Evolutionary conservation across 176 grass and related monocot genomes (phyloP), one percentile per base, ranked within the genome.

Genomic region (Poa annua): DNA sequence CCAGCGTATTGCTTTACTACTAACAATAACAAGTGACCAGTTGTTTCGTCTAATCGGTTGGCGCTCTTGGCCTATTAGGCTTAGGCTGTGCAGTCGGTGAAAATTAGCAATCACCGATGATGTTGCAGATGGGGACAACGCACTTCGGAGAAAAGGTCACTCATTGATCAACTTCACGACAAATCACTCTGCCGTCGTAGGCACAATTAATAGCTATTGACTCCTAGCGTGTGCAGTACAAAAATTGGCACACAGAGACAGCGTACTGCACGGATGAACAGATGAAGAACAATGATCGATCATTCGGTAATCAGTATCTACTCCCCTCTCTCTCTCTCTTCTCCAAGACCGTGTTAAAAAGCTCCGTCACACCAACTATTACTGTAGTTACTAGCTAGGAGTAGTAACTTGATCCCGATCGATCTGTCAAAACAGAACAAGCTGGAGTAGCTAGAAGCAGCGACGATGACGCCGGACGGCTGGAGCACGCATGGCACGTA

Each of bases 131-230:
- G 49, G 52, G 66, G 61, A 77, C 80, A 82, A 4, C 0, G 3
- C 73, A 7, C 50, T 69, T 69, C 9, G n/a, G 60, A 42, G 64
- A 16, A 74, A 49, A 60, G 39, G 9, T 49, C 15, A 0, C 41
- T 1, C 66, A 8, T 64, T 34, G 29, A 45, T 47, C 47, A 7
- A 25, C 54, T 22, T 36, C 66, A 9, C 4, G 35, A 79, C 48
- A 84, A 54, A 57, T 75, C 66, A 74, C 15, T 32, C 60, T 29
- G 59, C 87, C 39, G 39, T 33, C 17, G 25, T 63, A 35, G 63
- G 8, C 73, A 32, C 33, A 8, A 26, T 34, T 61, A 52, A 20
- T 7, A 33, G 16, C 8, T 15, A 56, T 33, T 76, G 13, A n/a
- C 21, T 8, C 38, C 63, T 48, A 50, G 62, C 72, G 44, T 41